These are phyloP conservation scores for Tolypocladium capitatum DNA, from an alignment of 2,329 filamentous ascomycete species.

Conservation along the genomic window DNA sequence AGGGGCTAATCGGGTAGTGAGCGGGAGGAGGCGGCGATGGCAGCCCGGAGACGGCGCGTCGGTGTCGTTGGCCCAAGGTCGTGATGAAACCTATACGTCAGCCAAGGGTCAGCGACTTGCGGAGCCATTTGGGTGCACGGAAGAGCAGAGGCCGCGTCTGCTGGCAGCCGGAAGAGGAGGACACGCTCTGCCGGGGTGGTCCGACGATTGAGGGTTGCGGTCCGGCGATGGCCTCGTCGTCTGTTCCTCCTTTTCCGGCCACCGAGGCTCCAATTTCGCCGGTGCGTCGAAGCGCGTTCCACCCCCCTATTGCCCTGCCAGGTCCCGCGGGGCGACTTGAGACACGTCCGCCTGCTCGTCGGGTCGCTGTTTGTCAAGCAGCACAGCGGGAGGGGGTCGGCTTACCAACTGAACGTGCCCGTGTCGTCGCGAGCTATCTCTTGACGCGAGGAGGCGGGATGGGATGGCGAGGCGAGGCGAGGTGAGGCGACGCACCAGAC, in stretches of 20 bases:
- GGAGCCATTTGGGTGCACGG: background rate
- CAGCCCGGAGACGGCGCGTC: background rate
- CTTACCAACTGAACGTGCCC: background rate
- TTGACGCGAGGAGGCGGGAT: background rate
- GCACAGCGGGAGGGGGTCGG: background rate
- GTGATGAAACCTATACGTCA: background rate
- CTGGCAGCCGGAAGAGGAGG: background rate
- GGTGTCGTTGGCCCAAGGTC: background rate
- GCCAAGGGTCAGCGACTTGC: background rate
- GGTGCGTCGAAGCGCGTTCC: background rate
- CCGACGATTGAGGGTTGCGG: background rate
- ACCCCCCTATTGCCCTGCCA: background rate
- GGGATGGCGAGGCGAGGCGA: background rate
- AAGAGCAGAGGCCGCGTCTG: background rate
- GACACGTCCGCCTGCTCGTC: background rate
- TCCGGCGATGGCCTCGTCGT: constrained; percentile 1
- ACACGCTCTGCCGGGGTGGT: background rate
- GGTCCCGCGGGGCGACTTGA: background rate
- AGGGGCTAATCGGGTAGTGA: background rate
- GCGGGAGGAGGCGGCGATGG: constrained; percentile 7
- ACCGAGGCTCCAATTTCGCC: background rate
- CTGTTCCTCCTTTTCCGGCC: background rate
- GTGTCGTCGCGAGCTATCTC: background rate
- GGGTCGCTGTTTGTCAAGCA: background rate
- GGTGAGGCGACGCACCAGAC: background rate